Evolutionary conservation across 2,329 filamentous ascomycete species (phyloP).

Genomic region (Neoscytalidium dimidiatum): DNA sequence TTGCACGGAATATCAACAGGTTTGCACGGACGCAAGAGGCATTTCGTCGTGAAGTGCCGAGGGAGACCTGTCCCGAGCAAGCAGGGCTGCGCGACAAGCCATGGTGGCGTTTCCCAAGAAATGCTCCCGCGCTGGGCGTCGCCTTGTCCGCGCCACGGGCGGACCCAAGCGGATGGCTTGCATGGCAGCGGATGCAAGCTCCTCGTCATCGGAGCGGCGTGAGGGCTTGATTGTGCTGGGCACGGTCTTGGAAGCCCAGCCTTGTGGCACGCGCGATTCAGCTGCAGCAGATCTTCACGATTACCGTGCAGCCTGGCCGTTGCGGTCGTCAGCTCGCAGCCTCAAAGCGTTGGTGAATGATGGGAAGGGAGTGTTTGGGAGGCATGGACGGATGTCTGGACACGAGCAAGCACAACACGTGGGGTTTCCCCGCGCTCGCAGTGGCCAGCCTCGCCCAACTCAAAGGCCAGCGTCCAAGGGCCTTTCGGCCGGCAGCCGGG

Average conservation of each 20-base stretch:
- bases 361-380: not conserved
- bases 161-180: conserved; percentile 1
- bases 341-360: not conserved
- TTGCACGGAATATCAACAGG: not conserved
- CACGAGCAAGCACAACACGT: not conserved
- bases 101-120: not conserved
- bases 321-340: not conserved
- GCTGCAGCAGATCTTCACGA: conserved; percentile 9
- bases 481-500: not conserved
- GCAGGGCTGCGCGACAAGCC: not conserved
- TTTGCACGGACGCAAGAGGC: not conserved
- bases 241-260: not conserved
- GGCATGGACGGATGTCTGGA: not conserved
- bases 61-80: not conserved
- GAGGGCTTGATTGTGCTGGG: conserved; percentile 6
- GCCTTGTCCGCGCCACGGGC: not conserved
- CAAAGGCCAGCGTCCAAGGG: not conserved
- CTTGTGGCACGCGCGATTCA: not conserved
- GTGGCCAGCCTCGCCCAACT: not conserved
- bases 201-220: conserved; percentile 6
- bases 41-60: not conserved
- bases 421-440: not conserved
- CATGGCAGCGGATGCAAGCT: not conserved
- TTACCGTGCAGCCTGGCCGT: not conserved
- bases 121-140: not conserved